Conservation (phyloP, 441 rosid genomes). For the Geranium incanum region DNA sequence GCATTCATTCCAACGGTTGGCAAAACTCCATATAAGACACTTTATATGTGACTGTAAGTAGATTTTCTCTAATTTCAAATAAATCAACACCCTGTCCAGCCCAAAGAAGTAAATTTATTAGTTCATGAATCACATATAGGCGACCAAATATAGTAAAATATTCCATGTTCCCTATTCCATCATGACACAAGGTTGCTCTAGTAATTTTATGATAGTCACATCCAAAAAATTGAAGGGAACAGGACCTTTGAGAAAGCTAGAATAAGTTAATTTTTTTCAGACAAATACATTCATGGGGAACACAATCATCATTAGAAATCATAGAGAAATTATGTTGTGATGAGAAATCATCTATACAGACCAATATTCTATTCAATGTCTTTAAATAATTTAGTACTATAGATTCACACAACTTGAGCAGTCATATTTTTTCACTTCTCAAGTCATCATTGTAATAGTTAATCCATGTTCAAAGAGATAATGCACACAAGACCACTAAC, state of each 20-base stretch:
- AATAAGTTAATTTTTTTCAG: not conserved
- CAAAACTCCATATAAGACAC: not conserved
- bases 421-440: no score
- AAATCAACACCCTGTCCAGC: not conserved
- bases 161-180: not conserved
- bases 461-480: no score
- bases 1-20: not conserved
- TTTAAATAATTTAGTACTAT: no score
- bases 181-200: not conserved
- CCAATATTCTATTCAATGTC: not conserved
- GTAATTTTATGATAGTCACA: not conserved
- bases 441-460: no score
- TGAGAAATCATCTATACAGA: not conserved
- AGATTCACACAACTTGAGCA: no score
- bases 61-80: no score
- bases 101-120: not conserved
- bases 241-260: not conserved
- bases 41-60: no score
- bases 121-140: not conserved
- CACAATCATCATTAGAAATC: not conserved
- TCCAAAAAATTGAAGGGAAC: not conserved
- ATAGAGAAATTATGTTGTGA: not conserved
- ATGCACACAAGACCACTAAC: no score
- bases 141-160: not conserved
- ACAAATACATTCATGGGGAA: not conserved